Evolutionary conservation across 1,139 yeast genomes (phyloP), one percentile per base, ranked within the genome.

Genomic region (Nadsonia commutata): DNA sequence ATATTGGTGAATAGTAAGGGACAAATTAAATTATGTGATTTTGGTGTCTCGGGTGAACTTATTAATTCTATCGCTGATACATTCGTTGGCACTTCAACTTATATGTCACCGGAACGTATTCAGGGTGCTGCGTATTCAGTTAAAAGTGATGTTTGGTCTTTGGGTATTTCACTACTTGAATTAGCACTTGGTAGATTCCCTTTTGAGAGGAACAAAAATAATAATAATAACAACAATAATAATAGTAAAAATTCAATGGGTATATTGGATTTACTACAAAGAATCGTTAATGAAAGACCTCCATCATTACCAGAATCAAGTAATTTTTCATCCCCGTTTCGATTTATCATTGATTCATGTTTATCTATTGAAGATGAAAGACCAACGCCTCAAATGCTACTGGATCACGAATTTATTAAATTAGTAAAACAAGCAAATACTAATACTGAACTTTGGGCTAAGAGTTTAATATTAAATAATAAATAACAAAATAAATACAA

Each of bases 81-180:
- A 0, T 90, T 90, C 68, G 97, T 90, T 9, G 98, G 98, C 1
- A 90, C 98, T 1, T 85, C 95, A 1, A 85, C 94, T 1, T 90
- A 90, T 57, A 90, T 90, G 98, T 85, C 95, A 1, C 98, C 98
- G 0, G 98, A 90, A 57, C 72, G 98, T 50, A 90, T 90, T 45
- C 95, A 85, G 62, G 98, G 98, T 11, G 84, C 85, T 41, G 80
- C 80, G 16, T 90, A 90, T 61, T 82, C 95, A 6, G 82, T 88
- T 20, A 86, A 88, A 54, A 88, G 95, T 31, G 98, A 90, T 59
- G 90, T 90, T 13, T 90, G 98, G 98, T 85, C 96, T 1, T 67
- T 88, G 55, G 98, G 98, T 1, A 67, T 90, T 40, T 82, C 88
- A 78, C 68, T 90, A 41, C 76, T 85, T 42, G 97, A 90, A 59